Base-by-base conservation (phyloP, 768 basidiomycete species). In the Suillus ampliporus region DNA sequence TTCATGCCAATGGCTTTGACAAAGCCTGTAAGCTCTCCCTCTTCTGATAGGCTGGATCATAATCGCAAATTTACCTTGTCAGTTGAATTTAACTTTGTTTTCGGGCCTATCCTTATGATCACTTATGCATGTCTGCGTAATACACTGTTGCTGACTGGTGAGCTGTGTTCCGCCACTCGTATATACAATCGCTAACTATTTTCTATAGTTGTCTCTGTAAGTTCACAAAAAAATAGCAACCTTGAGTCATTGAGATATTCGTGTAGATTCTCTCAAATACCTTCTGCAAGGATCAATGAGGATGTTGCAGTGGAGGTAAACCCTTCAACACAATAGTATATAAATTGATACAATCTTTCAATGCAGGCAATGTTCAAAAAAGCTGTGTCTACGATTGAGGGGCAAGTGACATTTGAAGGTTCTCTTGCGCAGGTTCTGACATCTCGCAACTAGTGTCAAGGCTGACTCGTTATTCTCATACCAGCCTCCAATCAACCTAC, bases 361-460 rank as follows among this genome's bases (percentile, higher is more conserved):
- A 43, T 64, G 15, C 65, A 97, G 92, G 92, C 92, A 2, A 95
- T 97, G 95, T 98, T 97, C 74, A 83, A 96, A 53, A 90, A 89
- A 72, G 95, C 96, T 0, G 97, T 98, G 2, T 88, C 89, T 2
- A 98, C 96, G 0, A 89, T 99, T 57, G 97, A 99, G 82, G 95
- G 93, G 96, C 86, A 79, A 56, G 54, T 68, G 71, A 62, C 48
- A 28, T 52, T 19, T 14, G 21, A 14, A 19, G 61, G 60, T 21
- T 26, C 53, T 34, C 37, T 37, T 60, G 60, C 14, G 8, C 41
- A 64, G 34, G 23, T 57, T 3, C 57, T 76, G 40, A 68, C 31
- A 53, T 31, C 58, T 54, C n/a, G 17, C 44, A 15, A 44, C 69
- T 41, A 84, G 92, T 41, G 93, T 94, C 56, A 94, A 95, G 70